Conservation (phyloP, 176 grass and related monocot species). For the Saccharum officinarum region DNA sequence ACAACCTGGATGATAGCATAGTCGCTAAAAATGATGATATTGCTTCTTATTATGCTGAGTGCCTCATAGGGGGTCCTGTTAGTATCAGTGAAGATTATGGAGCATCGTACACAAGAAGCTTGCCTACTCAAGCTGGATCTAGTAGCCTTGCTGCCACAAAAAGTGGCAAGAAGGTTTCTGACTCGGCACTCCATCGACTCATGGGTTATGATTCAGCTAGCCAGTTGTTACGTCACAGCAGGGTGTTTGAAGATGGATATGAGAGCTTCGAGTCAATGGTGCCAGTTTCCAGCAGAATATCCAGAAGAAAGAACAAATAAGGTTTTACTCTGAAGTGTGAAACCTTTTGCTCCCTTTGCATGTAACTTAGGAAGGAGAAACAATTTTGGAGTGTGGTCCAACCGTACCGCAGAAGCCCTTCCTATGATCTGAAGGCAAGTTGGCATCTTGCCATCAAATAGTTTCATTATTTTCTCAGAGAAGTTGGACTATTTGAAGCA, state of each 20-base stretch:
- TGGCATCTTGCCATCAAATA: conserved; percentile 27
- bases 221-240: conserved; percentile 60
- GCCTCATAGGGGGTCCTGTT: conserved; percentile 25
- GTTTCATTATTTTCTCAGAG: conserved; percentile 4
- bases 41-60: conserved; percentile 35
- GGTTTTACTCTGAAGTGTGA: background rate
- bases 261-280: conserved; percentile 70
- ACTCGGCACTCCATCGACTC: conserved; percentile 68
- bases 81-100: conserved; percentile 42
- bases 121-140: conserved; percentile 36
- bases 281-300: conserved; percentile 50
- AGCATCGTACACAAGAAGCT: conserved; percentile 54
- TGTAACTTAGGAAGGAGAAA: background rate
- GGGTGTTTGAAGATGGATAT: conserved; percentile 47
- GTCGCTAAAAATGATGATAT: conserved; percentile 19
- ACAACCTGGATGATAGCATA: background rate
- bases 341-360: background rate
- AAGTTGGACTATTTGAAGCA: conserved; percentile 12
- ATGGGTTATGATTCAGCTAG: conserved; percentile 97
- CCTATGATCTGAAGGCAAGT: conserved; percentile 16
- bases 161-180: conserved; percentile 42
- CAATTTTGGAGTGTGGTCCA: conserved; percentile 8
- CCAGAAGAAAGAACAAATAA: conserved; percentile 53
- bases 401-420: background rate
- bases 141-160: conserved; percentile 24